Base-by-base conservation (phyloP, 331 rosid species). In the Arachis monticola region DNA sequence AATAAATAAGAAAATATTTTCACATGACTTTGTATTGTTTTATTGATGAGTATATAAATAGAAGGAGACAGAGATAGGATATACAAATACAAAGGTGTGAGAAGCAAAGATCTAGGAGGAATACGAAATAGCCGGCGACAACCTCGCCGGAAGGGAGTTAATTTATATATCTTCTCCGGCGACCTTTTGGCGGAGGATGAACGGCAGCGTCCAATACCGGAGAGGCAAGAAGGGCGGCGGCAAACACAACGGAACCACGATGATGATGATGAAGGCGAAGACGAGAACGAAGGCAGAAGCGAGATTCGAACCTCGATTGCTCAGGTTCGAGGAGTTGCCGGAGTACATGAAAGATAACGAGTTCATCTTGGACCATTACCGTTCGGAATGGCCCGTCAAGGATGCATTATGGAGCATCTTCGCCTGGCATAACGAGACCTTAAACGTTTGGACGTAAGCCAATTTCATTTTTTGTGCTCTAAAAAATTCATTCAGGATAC, bases 331-430 rank as follows among this genome's bases (percentile, higher is more conserved):
- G 14, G 99, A 92, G 66, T 79, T 92, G 79, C 97, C 97, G 67
- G 88, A 86, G 60, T 94, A 84, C 77, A 59, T 94, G 72, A 83
- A 87, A 75, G 97, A 94, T 80, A 94, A 94, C 87, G 97, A 92
- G 83, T 92, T 79, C 77, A 90, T 94, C 62, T 61, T 92, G 63
- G 88, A 90, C 48, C 57, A 86, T 70, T 94, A 94, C 86, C 86
- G 99, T 4, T 85, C 96, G 30, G 96, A 94, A 79, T 94, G 97
- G 97, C 89, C 97, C 1, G 75, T 92, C 57, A 88, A 86, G 58
- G 91, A 92, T 9, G 85, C 84, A 5, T 47, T 90, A 47, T 72
- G 70, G 69, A 94, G 97, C 84, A 62, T 88, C 80, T 88, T 94
- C 73, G 72, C 88, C 1, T 85, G 88, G 92, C 99, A 94, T 86